A percentile compares a stretch with the other conserved stretches of the same genome.
These are phyloP conservation scores for Grammothele lineata DNA, from an alignment of 768 basidiomycete species.

Conservation along the genomic window DNA sequence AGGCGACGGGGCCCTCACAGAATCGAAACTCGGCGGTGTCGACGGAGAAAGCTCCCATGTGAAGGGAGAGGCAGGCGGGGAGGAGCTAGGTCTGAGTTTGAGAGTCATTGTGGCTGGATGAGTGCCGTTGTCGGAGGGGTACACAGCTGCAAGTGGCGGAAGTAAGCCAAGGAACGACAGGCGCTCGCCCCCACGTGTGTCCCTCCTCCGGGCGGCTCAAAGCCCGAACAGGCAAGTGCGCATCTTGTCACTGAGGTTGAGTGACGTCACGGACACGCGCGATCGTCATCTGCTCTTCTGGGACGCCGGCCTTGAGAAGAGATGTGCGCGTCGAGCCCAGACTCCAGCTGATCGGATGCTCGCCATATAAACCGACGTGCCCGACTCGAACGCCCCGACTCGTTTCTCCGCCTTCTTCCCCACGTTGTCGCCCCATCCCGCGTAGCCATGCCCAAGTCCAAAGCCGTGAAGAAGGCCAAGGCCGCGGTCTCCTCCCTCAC, in stretches of 20 bases:
- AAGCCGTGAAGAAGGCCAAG: slow-evolving; percentile 11
- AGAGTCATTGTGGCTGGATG: slow-evolving; percentile 30
- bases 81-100: slow-evolving; percentile 35
- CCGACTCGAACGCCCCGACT: not conserved
- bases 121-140: no score
- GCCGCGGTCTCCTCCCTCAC: slow-evolving; percentile 8
- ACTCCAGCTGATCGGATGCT: not conserved
- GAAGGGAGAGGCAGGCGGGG: slow-evolving; percentile 49
- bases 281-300: not conserved
- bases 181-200: slow-evolving; percentile 1
- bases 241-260: not conserved
- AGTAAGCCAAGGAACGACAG: not conserved
- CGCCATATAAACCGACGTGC: slow-evolving; percentile 8
- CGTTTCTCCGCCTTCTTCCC: slow-evolving; percentile 3
- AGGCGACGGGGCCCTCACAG: slow-evolving; percentile 49
- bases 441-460: slow-evolving; percentile 7
- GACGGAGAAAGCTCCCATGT: slow-evolving; percentile 50
- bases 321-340: slow-evolving; percentile 7
- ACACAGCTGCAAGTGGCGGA: not conserved
- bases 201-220: not conserved
- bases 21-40: slow-evolving; percentile 30
- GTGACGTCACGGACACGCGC: slow-evolving; percentile 20
- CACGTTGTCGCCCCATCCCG: slow-evolving; percentile 1
- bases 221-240: no score
- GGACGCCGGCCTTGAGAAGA: not conserved